phyloP scores from a whole-genome alignment of 2,329 filamentous ascomycete species.

The Penicillium concentricum region DNA sequence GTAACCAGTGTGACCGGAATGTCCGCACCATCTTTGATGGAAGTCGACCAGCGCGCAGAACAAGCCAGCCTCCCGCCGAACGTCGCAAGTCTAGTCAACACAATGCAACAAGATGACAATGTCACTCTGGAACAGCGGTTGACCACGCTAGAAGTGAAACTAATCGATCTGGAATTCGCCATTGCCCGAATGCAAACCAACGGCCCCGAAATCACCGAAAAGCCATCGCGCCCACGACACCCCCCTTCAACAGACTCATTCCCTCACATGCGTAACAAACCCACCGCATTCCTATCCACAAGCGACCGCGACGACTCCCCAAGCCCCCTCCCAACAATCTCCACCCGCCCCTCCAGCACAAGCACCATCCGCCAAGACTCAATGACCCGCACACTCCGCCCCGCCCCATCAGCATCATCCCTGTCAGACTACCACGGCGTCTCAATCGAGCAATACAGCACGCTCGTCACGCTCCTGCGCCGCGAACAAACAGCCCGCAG shows the following conservation, averaged over 20 bases:
- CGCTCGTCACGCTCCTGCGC: conserved; percentile 46
- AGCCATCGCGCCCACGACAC: conserved; percentile 16
- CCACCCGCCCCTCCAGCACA: conserved; percentile 29
- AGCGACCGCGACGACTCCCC: conserved; percentile 17
- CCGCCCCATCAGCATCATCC: conserved; percentile 32
- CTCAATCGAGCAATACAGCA: conserved; percentile 49
- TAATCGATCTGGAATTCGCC: conserved; percentile 52
- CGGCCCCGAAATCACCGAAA: conserved; percentile 20
- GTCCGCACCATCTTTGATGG: conserved; percentile 21
- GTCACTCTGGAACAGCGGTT: conserved; percentile 47
- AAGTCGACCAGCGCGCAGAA: conserved; percentile 19
- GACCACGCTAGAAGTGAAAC: conserved; percentile 51
- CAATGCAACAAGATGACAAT: conserved; percentile 42
- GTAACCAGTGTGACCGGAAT: conserved; percentile 27
- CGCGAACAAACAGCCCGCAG: conserved; percentile 49
- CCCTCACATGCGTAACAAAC: conserved; percentile 19
- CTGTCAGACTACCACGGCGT: conserved; percentile 35
- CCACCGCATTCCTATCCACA: conserved; percentile 11
- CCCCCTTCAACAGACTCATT: conserved; percentile 14
- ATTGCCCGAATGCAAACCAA: conserved; percentile 48
- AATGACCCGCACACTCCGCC: conserved; percentile 27
- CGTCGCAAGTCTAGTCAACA: conserved; percentile 39
- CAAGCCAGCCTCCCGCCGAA: conserved; percentile 32
- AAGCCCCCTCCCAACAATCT: conserved; percentile 17
- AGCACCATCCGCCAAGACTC: conserved; percentile 36